Percentiles rank a stretch among this genome's conserved stretches.
These are phyloP conservation scores for Ceratocystis ficicola DNA, from an alignment of 2,329 filamentous ascomycete genomes.

Conservation along the genomic window DNA sequence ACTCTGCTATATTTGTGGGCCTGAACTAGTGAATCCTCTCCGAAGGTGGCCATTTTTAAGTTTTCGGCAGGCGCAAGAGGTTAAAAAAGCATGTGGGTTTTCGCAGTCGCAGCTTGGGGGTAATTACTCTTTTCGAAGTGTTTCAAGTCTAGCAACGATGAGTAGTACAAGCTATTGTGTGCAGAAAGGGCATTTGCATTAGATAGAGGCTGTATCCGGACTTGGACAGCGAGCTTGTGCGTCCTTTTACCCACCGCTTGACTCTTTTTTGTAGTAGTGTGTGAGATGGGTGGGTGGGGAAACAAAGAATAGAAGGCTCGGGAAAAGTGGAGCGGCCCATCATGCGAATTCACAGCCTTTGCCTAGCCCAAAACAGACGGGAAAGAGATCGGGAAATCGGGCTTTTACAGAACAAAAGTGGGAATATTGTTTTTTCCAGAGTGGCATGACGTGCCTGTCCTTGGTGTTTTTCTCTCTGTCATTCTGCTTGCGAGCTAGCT, in stretches of 20 bases:
- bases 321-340: background rate
- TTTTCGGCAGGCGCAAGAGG: background rate
- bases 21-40: background rate
- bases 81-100: background rate
- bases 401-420: background rate
- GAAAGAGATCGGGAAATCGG: background rate
- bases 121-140: background rate
- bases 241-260: background rate
- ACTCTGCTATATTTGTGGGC: background rate
- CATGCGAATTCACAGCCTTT: background rate
- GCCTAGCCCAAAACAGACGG: background rate
- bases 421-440: background rate
- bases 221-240: no score
- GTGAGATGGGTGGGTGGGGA: background rate
- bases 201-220: no score
- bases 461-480: background rate
- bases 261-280: slow-evolving; percentile 3
- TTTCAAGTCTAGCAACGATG: no score
- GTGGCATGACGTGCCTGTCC: background rate
- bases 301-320: background rate
- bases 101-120: background rate
- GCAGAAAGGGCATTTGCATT: no score
- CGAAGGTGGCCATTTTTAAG: background rate
- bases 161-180: no score
- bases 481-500: background rate